Conservation (phyloP, 345 rosid genomes). For the Physaria fendleri region DNA sequence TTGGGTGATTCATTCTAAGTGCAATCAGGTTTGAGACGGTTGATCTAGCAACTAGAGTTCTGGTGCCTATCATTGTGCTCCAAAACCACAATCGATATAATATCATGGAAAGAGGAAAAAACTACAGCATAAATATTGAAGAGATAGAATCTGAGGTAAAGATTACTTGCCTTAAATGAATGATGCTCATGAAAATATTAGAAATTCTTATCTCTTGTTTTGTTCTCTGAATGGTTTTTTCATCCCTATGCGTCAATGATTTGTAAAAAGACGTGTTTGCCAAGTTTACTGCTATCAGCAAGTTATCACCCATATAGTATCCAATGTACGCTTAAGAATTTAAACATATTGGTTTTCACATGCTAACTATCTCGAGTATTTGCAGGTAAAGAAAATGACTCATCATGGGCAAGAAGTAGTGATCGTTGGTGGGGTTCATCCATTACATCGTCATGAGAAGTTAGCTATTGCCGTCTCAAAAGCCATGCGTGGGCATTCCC, state of each 20-base stretch:
- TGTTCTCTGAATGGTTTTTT: not conserved
- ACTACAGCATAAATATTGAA: constrained; percentile 75
- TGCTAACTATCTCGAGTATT: constrained; percentile 10
- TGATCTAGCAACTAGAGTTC: constrained; percentile 84
- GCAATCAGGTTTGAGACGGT: constrained; percentile 86
- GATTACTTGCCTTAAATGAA: not conserved
- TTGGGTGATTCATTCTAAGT: constrained; percentile 20
- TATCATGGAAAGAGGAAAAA: constrained; percentile 79
- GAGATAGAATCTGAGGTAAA: constrained; percentile 85
- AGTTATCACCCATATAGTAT: not conserved
- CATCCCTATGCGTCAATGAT: not conserved
- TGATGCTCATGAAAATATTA: not conserved
- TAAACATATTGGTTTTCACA: constrained; percentile 1
- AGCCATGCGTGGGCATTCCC: constrained; percentile 96
- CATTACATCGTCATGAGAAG: constrained; percentile 91
- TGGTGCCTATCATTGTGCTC: constrained; percentile 87
- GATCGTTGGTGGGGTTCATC: constrained; percentile 79
- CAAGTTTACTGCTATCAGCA: constrained; percentile 5
- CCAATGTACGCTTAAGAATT: not conserved
- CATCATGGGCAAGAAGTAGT: constrained; percentile 94
- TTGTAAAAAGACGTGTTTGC: constrained; percentile 5
- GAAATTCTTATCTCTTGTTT: not conserved
- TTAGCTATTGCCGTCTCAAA: constrained; percentile 93
- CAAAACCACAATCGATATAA: constrained; percentile 96
- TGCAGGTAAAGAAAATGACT: constrained; percentile 83